Conservation (phyloP, 2,329 filamentous ascomycete genomes). For the Pestalotiopsis sp. region DNA sequence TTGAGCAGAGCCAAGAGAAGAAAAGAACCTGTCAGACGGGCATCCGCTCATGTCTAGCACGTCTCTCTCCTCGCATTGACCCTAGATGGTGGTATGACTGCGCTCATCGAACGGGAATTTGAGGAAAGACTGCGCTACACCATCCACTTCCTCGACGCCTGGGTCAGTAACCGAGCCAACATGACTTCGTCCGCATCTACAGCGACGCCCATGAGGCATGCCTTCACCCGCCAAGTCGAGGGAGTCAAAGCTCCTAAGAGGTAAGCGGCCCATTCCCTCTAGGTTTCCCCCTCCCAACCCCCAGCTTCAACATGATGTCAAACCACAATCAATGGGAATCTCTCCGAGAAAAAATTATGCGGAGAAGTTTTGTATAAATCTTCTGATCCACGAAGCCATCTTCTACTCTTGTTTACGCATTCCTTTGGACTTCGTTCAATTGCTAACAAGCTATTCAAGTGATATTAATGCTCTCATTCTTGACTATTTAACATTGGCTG, state of each 20-base stretch:
- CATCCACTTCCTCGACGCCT: slow-evolving; percentile 19
- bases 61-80: not conserved
- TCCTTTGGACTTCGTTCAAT: not conserved
- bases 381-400: slow-evolving; percentile 26
- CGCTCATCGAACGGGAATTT: slow-evolving; percentile 20
- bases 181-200: slow-evolving; percentile 71
- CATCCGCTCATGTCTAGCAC: not conserved
- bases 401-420: slow-evolving; percentile 15
- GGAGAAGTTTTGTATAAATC: slow-evolving; percentile 70
- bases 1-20: not conserved
- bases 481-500: slow-evolving; percentile 95
- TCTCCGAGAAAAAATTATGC: slow-evolving; percentile 94
- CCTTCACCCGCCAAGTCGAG: slow-evolving; percentile 81
- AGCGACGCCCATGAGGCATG: slow-evolving; percentile 69
- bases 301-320: slow-evolving; percentile 68
- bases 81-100: slow-evolving; percentile 21
- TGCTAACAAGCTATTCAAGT: slow-evolving; percentile 49
- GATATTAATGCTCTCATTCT: slow-evolving; percentile 95
- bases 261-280: slow-evolving; percentile 57
- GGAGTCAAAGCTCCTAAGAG: slow-evolving; percentile 87
- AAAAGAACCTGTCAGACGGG: not conserved
- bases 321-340: slow-evolving; percentile 97
- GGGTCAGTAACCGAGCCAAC: slow-evolving; percentile 17
- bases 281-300: slow-evolving; percentile 12
- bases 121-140: slow-evolving; percentile 24